Percentiles rank a stretch among this genome's conserved stretches.
These are phyloP conservation scores for Sordaria brevicollis DNA, from an alignment of 495 filamentous ascomycete species.

Conservation along the genomic window DNA sequence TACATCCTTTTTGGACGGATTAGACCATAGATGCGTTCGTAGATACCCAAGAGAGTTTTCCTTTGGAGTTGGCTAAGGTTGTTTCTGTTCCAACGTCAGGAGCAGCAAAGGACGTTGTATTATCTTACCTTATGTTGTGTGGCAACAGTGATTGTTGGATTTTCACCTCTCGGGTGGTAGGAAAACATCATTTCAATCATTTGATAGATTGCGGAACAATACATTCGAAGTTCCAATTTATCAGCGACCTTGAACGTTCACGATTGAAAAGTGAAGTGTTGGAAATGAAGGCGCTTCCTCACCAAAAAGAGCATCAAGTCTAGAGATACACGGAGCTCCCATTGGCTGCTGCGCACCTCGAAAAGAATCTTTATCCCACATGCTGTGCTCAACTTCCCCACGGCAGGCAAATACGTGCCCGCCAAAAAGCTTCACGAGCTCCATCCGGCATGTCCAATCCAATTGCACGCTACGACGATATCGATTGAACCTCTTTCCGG, in stretches of 20 bases:
- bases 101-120: neutral
- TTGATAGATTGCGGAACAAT: neutral
- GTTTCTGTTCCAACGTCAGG: neutral
- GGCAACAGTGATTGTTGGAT: neutral
- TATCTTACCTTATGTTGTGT: neutral
- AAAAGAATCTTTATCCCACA: neutral
- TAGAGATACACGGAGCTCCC: neutral
- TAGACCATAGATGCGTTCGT: neutral
- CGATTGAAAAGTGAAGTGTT: neutral
- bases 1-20: neutral
- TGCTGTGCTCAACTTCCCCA: neutral
- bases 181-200: neutral
- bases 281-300: neutral
- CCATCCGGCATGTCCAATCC: neutral
- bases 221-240: neutral
- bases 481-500: neutral
- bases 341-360: constrained; percentile 11
- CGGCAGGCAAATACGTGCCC: neutral
- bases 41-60: neutral
- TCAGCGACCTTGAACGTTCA: neutral
- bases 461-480: neutral
- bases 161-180: neutral
- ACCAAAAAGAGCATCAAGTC: neutral
- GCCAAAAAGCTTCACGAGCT: neutral
- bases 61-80: neutral